These are phyloP conservation scores for Mortierella sp. DNA, from an alignment of 371 early-diverging fungal species.

Conservation along the genomic window DNA sequence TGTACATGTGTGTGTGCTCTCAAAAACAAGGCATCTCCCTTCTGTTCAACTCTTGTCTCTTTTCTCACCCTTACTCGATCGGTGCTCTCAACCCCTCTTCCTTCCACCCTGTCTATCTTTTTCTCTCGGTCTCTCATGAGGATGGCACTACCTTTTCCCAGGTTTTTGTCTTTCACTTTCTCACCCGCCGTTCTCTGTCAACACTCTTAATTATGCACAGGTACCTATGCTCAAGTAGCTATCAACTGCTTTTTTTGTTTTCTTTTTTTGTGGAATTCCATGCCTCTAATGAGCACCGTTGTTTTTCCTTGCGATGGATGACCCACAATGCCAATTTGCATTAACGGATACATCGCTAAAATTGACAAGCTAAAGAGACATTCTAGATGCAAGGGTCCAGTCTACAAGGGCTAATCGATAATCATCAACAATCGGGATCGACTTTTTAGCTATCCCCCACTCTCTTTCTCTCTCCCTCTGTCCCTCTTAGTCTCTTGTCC, in stretches of 20 bases:
- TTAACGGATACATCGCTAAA: no score
- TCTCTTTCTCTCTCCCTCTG: background rate
- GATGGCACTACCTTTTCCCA: conserved; percentile 10
- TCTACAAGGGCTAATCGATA: background rate
- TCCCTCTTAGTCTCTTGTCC: background rate
- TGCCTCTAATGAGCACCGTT: background rate
- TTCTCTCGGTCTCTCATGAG: background rate
- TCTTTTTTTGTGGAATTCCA: background rate
- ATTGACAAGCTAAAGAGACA: no score
- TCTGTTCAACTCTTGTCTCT: background rate
- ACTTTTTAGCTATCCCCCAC: background rate
- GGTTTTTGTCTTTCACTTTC: conserved; percentile 1
- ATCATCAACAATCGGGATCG: background rate
- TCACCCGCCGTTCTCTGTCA: no score
- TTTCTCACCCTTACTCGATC: background rate
- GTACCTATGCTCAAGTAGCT: background rate
- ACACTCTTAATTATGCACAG: background rate
- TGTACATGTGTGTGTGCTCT: background rate
- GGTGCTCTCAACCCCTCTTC: background rate
- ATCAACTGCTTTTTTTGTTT: background rate
- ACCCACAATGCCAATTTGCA: background rate
- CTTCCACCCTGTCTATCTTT: background rate
- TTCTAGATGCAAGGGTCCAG: background rate
- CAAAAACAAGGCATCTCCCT: background rate
- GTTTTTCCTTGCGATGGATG: background rate